Base-by-base conservation (phyloP, 176 grass and related monocot genomes). In the Cenchrus fungigraminus region DNA sequence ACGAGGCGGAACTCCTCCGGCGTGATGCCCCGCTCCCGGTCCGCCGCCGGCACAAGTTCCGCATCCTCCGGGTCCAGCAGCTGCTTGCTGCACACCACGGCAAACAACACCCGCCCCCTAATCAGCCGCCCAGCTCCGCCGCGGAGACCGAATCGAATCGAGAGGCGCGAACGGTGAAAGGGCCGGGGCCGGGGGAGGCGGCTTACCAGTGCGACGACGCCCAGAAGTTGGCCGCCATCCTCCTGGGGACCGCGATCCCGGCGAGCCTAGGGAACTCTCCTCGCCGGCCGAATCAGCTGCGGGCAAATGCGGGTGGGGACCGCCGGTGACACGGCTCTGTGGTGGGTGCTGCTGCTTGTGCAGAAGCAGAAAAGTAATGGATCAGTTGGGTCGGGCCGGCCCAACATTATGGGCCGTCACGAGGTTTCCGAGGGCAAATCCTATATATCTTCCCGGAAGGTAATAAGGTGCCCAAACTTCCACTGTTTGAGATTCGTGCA, bases 21-120 rank as follows among this genome's bases (percentile, higher is more conserved):
- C 19, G 93, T 96, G 89, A 94, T 95, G n/a, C 97, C 91, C 8
- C 87, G 85, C 82, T 99, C 97, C 76, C 87, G 91, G 72, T 99
- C 97, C 40, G 84, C 86, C 44, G 65, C 65, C 7, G 86, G 97
- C 43, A 99, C 93, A 42, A 92, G 66, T 84, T 99, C 90, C 82
- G 92, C 93, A 7, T 92, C 84, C 65, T 99, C 88, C 46, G 91
- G 91, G 15, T 99, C 97, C 79, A 94, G 88, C 19, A 96, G 88
- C 81, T 94, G 97, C 88, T 95, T 92, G 89, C 97, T 99, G 88
- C 83, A 60, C 66, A 6, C 6, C 13, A 29, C 49, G 53, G 76
- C 17, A 19, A 13, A 17, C 68, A 73, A 29, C 45, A 3, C 45
- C 22, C 22, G 14, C 40, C 10, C 40, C 0, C 8, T 13, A 32